Evolutionary conservation across 495 filamentous ascomycete species (phyloP), one percentile per base, ranked within the genome.

Genomic region (Lasiosphaeria miniovina): DNA sequence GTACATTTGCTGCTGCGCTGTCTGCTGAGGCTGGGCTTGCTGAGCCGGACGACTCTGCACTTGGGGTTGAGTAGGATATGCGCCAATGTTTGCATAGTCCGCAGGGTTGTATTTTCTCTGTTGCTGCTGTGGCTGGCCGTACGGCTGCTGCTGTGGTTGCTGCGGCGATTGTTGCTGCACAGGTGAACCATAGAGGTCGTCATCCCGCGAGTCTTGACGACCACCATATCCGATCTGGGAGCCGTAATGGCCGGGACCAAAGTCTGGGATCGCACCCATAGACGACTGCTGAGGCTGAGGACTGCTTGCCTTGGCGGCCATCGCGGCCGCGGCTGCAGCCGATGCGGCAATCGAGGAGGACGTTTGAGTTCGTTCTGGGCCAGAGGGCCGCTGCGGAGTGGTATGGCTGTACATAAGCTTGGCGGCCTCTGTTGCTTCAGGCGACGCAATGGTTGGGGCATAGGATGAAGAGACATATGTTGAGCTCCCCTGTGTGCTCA

Each of bases 91-190:
- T 57, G 83, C 86, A 71, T 92, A 93, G 53, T 83, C 85, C 36
- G 83, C 79, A 41, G 89, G 89, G 69, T 92, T 86, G 68, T 93
- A 91, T 61, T 81, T 83, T 24, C 83, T 79, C 63, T 89, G 84
- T 50, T 63, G 61, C 14, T 38, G 49, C 40, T 58, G 55, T 3
- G 51, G 51, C 36, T 66, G 61, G 15, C 63, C 65, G 62, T 77
- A 80, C 62, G 67, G 80, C 57, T 77, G 80, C 62, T 76, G 75
- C 48, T 77, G 74, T 50, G 74, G 70, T 10, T 46, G 58, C 36
- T 45, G 60, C 55, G 78, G 74, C 14, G 81, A 80, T 31, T 64
- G 72, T 54, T 73, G 70, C 62, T 68, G 80, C 48, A 77, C 74
- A 51, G 75, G 71, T 10, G 74, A 63, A 33, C 77, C 74, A 61